These are phyloP conservation scores for Penicillium simplicissimum DNA, from an alignment of 495 filamentous ascomycete genomes.

Conservation along the genomic window DNA sequence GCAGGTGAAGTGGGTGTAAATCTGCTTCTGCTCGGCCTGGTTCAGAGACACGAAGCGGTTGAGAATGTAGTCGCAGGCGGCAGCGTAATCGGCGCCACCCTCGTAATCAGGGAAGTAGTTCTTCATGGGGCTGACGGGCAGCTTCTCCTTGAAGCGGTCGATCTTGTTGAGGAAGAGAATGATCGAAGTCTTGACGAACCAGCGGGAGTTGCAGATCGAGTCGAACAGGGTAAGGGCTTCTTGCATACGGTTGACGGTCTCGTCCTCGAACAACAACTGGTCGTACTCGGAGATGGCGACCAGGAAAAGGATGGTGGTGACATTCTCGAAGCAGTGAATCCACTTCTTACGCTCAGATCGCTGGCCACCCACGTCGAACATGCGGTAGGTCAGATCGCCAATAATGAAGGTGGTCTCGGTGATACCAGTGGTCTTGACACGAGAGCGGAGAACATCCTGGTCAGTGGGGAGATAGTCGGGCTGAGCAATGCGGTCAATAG, in stretches of 20 bases:
- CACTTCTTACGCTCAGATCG: conserved; percentile 99
- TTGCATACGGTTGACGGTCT: conserved; percentile 93
- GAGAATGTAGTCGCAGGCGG: conserved; percentile 95
- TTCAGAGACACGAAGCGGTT: conserved; percentile 97
- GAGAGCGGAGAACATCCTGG: conserved; percentile 94
- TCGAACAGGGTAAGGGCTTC: conserved; percentile 97
- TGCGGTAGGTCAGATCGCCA: conserved; percentile 94
- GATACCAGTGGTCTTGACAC: conserved; percentile 99
- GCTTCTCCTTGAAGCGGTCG: conserved; percentile 99
- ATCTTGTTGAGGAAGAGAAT: conserved; percentile 99
- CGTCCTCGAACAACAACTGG: conserved; percentile 93
- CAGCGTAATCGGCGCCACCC: conserved; percentile 86
- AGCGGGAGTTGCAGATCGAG: conserved; percentile 98
- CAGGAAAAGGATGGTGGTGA: conserved; percentile 96
- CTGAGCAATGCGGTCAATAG: conserved; percentile 86
- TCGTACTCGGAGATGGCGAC: conserved; percentile 99
- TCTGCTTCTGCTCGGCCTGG: conserved; percentile 98
- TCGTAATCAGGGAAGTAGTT: conserved; percentile 99
- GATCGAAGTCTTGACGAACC: conserved; percentile 99
- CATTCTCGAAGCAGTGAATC: conserved; percentile 99
- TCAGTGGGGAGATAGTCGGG: conserved; percentile 96
- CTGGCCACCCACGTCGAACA: conserved; percentile 99
- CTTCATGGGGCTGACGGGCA: conserved; percentile 98
- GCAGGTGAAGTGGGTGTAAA: conserved; percentile 99
- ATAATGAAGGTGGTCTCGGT: conserved; percentile 99